Conservation (phyloP, 2,329 filamentous ascomycete species). For the Penicillium sp. region DNA sequence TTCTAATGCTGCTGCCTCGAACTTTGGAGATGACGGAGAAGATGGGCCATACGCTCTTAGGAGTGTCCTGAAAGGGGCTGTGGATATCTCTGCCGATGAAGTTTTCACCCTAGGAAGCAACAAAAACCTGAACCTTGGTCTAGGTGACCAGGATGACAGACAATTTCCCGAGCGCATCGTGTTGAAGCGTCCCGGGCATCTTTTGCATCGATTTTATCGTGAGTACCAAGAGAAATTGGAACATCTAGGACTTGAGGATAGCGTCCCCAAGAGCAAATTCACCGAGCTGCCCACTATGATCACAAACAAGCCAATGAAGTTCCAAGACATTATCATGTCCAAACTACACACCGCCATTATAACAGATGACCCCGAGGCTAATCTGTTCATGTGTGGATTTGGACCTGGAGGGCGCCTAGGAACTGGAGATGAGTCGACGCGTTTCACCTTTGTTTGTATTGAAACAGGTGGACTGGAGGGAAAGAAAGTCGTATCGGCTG, state of each 20-base stretch:
- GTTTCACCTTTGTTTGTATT: constrained; percentile 81
- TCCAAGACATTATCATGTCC: constrained; percentile 81
- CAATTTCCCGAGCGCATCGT: constrained; percentile 85
- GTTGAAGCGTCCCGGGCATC: constrained; percentile 71
- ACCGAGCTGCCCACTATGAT: constrained; percentile 70
- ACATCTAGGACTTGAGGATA: constrained; percentile 21
- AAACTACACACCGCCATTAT: constrained; percentile 89
- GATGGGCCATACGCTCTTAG: constrained; percentile 37
- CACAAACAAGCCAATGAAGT: constrained; percentile 67
- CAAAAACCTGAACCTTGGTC: constrained; percentile 86
- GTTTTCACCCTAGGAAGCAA: constrained; percentile 94
- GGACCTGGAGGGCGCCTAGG: constrained; percentile 87
- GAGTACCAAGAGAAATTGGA: constrained; percentile 56
- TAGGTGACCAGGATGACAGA: constrained; percentile 93
- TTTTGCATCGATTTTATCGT: constrained; percentile 70
- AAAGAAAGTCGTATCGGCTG: constrained; percentile 72
- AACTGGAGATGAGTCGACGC: constrained; percentile 82
- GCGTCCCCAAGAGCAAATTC: constrained; percentile 34
- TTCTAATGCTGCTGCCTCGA: constrained; percentile 28
- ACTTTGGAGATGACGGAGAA: constrained; percentile 51
- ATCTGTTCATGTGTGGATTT: constrained; percentile 89
- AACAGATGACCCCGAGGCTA: constrained; percentile 81
- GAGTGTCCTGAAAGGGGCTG: constrained; percentile 31
- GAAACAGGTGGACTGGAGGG: constrained; percentile 70
- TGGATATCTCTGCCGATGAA: constrained; percentile 68